These are phyloP conservation scores for Gymnopilus dilepis DNA, from an alignment of 768 basidiomycete species.

Conservation along the genomic window DNA sequence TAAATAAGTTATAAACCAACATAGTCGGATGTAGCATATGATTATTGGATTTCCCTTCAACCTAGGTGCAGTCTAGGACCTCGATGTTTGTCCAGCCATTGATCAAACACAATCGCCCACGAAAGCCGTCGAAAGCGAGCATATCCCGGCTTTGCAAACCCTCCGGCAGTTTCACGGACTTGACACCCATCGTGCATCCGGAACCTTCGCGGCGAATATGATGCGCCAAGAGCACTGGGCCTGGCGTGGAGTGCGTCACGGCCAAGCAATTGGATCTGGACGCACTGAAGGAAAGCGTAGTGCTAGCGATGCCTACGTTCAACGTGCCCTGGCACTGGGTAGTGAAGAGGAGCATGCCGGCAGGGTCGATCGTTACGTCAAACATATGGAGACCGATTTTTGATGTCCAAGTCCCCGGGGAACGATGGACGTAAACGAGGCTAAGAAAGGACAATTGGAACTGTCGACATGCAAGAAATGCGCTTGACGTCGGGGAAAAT, in stretches of 20 bases:
- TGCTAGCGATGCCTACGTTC: constrained; percentile 27
- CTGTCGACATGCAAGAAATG: background rate
- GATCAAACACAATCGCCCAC: constrained; percentile 30
- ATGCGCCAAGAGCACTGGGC: constrained; percentile 26
- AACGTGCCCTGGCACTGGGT: constrained; percentile 17
- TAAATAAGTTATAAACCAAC: background rate
- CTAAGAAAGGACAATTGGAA: constrained; percentile 24
- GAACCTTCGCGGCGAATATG: constrained; percentile 22
- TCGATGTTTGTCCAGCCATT: constrained; percentile 30
- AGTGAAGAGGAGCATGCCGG: constrained; percentile 18
- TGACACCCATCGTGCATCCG: constrained; percentile 21
- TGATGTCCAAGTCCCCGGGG: constrained; percentile 25
- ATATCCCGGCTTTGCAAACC: constrained; percentile 28
- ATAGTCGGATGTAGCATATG: background rate
- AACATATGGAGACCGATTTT: constrained; percentile 28
- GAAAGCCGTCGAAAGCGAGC: constrained; percentile 29
- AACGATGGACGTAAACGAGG: constrained; percentile 24
- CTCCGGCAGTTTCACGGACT: constrained; percentile 24
- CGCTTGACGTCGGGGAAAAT: background rate
- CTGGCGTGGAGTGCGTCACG: constrained; percentile 28
- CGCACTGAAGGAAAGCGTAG: constrained; percentile 20
- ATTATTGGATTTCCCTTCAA: background rate
- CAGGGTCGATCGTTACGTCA: constrained; percentile 18
- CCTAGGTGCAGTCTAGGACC: constrained; percentile 26
- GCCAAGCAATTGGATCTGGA: constrained; percentile 24